A percentile compares a stretch with the other conserved stretches of the same genome.
Conservation (phyloP, 1,284 basidiomycete species). For the Salmacisia buchloeana region DNA sequence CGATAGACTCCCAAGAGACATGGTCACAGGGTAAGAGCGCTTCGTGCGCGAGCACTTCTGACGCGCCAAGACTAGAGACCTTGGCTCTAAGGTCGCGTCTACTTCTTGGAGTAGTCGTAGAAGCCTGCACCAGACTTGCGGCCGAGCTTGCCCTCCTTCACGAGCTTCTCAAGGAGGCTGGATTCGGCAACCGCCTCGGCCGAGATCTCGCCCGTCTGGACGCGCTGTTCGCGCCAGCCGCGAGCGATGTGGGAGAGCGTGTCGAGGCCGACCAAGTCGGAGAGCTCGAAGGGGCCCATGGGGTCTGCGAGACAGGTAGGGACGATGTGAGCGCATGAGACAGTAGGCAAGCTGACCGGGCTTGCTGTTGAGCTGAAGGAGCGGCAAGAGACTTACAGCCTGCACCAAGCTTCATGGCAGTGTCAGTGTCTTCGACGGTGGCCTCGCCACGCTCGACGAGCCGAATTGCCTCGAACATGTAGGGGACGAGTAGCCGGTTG, state of each 20-base stretch:
- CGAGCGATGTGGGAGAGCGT: conserved; percentile 53
- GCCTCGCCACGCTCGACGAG: conserved; percentile 61
- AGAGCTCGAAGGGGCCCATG: conserved; percentile 58
- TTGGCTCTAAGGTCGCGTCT: no score
- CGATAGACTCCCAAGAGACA: no score
- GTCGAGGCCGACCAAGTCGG: conserved; percentile 59
- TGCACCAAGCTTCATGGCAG: conserved; percentile 61
- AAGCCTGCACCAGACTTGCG: conserved; percentile 57
- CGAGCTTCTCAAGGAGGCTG: conserved; percentile 54
- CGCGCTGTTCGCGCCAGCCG: conserved; percentile 57
- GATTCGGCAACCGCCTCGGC: conserved; percentile 55
- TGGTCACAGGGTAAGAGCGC: no score
- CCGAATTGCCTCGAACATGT: conserved; percentile 59
- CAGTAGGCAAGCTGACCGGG: neutral
- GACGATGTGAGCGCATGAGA: neutral
- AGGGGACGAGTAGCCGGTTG: conserved; percentile 57
- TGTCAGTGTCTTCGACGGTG: conserved; percentile 58
- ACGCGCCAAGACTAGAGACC: no score
- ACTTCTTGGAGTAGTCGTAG: conserved; percentile 51
- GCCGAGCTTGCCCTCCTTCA: conserved; percentile 57
- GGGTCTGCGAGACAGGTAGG: conserved; percentile 25
- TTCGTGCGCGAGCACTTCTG: no score
- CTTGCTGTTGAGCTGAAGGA: neutral
- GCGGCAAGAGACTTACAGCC: conserved; percentile 50
- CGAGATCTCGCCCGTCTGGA: conserved; percentile 51